Base-by-base conservation (phyloP, 305 asterid genomes). In the Fraxinus dipetala region DNA sequence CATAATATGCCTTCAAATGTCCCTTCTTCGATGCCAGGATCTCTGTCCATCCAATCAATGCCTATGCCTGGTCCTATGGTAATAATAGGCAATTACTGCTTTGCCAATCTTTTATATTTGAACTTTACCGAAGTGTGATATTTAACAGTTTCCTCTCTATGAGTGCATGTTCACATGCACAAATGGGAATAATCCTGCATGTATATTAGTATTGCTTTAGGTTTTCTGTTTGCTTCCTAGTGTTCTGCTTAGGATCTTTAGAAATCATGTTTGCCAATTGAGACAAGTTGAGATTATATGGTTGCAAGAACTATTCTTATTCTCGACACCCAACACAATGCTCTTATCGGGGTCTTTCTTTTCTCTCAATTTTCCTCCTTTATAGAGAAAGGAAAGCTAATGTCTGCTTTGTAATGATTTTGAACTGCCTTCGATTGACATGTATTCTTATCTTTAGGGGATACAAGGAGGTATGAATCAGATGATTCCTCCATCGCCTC, bases 381-480 rank as follows among this genome's bases (percentile, higher is more conserved):
- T 69, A 14, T 31, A 13, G 35, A 65, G 34, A 65, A 67, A 67
- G 74, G 74, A 30, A 73, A 28, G 40, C 75, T 69, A 11, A 28
- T 69, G 59, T 80, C 59, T 67, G 18, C 80, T 82, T 26, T 28
- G 1, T 80, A 38, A 79, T 75, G 32, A 34, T 79, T 81, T 84
- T 83, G 61, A 80, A 28, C 74, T 69, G 61, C 78, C 73, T 70
- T 75, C 22, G 67, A 79, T 67, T 48, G 70, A 56, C 51, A 20
- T 34, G 75, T 72, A 16, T 77, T 73, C 78, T 24, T 61, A 43
- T 77, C 13, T 79, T 67, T 84, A 86, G 92, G 94, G 92, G 78
- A 85, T 91, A 82, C 97, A 94, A 88, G 97, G 95, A 79, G 91
- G 89, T 85, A 88, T 93, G 91, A 95, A 90, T 87, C 99, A 91